These are phyloP conservation scores for Ascoidea rubescens DNA, from an alignment of 805 yeast genomes.

Conservation along the genomic window DNA sequence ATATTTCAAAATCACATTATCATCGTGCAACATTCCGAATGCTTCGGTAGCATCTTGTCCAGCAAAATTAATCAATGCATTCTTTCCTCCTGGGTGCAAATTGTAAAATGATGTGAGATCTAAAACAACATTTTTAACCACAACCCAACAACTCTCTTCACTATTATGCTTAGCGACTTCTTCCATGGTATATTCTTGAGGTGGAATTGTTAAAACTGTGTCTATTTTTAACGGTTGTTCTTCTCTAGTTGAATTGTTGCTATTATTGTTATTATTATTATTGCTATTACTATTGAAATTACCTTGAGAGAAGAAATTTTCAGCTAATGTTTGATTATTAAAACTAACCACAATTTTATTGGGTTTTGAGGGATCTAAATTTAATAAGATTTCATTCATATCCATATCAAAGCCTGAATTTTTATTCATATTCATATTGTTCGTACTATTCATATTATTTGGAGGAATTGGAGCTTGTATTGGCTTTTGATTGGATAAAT, in stretches of 20 bases:
- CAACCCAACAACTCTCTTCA: not conserved
- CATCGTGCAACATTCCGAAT: not conserved
- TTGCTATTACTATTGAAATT: no score
- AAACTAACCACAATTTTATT: conserved; percentile 21
- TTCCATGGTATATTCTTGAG: not conserved
- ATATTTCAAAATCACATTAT: not conserved
- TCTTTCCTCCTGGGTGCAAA: not conserved
- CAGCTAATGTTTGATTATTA: conserved; percentile 5
- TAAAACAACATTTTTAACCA: not conserved
- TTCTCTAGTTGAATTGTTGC: not conserved
- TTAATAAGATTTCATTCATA: conserved; percentile 27
- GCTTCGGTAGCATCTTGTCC: not conserved
- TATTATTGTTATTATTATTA: no score
- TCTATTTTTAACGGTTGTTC: not conserved
- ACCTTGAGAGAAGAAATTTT: not conserved
- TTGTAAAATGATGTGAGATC: not conserved
- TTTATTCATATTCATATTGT: no score
- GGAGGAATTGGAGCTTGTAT: no score
- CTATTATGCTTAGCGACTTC: not conserved
- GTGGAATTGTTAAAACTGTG: not conserved
- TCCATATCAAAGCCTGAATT: no score
- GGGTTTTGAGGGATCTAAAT: conserved; percentile 25
- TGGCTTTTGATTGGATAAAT: not conserved
- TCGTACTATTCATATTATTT: no score
- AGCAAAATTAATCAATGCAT: not conserved